Conservation (phyloP, 768 basidiomycete species). For the Lactarius deliciosus region DNA sequence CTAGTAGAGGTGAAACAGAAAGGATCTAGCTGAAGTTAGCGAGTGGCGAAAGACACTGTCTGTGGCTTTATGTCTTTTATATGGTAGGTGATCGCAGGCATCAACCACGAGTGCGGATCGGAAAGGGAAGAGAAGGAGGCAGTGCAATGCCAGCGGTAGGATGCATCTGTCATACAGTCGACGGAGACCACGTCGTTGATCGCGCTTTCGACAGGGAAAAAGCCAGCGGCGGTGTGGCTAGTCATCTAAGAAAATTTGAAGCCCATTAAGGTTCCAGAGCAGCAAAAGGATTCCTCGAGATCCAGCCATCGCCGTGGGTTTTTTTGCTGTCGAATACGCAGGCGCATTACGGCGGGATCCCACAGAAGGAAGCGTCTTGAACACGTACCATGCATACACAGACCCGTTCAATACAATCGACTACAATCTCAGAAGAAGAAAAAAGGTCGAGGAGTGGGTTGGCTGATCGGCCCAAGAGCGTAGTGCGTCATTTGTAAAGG, state of each 20-base stretch:
- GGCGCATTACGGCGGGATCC: neutral
- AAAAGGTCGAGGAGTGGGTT: neutral
- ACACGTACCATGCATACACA: neutral
- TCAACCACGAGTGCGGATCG: neutral
- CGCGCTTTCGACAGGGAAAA: neutral
- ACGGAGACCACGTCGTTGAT: neutral
- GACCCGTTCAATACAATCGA: neutral
- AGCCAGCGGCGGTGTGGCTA: neutral
- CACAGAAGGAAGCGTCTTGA: neutral
- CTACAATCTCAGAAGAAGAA: neutral
- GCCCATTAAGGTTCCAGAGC: neutral
- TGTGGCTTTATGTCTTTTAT: neutral
- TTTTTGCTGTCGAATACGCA: neutral
- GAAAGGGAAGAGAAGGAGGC: neutral
- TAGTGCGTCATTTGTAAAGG: neutral
- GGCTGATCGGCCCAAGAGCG: neutral
- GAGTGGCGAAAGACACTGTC: neutral
- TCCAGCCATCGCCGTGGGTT: neutral
- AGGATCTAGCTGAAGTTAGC: neutral
- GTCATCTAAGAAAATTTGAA: neutral
- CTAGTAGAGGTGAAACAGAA: neutral
- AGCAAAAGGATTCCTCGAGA: neutral
- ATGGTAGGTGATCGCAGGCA: neutral
- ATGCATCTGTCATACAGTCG: neutral
- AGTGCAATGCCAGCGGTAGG: neutral